Conservation (phyloP, 2,329 filamentous ascomycete genomes). For the Geosmithia putterillii region DNA sequence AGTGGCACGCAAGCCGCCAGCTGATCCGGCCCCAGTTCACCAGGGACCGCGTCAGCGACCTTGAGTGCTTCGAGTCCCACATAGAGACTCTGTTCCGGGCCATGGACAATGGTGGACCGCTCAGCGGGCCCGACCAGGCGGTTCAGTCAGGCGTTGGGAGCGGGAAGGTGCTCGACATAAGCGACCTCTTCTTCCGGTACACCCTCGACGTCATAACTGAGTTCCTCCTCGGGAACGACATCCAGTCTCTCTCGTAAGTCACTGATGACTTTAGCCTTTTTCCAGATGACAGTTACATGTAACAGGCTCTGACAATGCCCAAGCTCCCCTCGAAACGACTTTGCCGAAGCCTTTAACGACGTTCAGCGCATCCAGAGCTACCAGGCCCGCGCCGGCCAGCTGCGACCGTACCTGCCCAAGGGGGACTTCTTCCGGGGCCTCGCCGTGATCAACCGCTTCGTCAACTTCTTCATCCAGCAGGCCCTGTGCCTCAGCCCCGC, state of each 20-base stretch:
- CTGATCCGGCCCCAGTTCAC: slow-evolving; percentile 80
- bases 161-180: slow-evolving; percentile 53
- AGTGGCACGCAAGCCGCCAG: slow-evolving; percentile 72
- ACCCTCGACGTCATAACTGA: slow-evolving; percentile 79
- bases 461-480: slow-evolving; percentile 65
- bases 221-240: slow-evolving; percentile 70
- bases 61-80: slow-evolving; percentile 72
- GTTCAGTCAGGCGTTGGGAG: slow-evolving; percentile 52
- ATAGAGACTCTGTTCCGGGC: slow-evolving; percentile 60
- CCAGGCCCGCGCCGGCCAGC: slow-evolving; percentile 50
- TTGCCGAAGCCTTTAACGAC: slow-evolving; percentile 72
- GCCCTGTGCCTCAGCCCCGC: slow-evolving; percentile 56
- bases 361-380: slow-evolving; percentile 65
- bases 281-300: neutral
- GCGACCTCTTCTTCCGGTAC: slow-evolving; percentile 71
- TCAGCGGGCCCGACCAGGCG: slow-evolving; percentile 46
- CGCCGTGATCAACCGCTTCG: slow-evolving; percentile 60
- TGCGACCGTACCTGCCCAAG: slow-evolving; percentile 52
- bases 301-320: neutral
- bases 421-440: slow-evolving; percentile 51
- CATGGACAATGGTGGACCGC: slow-evolving; percentile 45
- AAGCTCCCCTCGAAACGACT: slow-evolving; percentile 48
- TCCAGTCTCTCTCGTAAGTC: slow-evolving; percentile 44
- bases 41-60: slow-evolving; percentile 69
- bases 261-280: no score